These are phyloP conservation scores for Allantophomopsis lycopodina DNA, from an alignment of 2,329 filamentous ascomycete genomes.

Conservation along the genomic window DNA sequence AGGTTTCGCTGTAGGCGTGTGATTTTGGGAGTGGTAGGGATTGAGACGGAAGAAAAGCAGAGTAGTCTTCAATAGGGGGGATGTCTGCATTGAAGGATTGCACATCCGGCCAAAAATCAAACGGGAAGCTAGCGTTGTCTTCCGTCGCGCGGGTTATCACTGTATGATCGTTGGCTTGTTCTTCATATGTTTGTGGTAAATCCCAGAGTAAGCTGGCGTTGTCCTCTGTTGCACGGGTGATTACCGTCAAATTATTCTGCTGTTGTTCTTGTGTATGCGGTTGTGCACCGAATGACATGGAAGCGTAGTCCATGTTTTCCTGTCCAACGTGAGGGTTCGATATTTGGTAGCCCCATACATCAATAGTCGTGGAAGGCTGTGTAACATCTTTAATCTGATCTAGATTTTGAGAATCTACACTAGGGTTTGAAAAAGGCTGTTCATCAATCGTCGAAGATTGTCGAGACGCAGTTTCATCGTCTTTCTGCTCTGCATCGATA, in stretches of 20 bases:
- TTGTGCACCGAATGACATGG: neutral
- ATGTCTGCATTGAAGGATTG: constrained; percentile 14
- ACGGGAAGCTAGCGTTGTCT: constrained; percentile 39
- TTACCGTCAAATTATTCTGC: constrained; percentile 27
- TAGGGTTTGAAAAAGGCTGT: too few relatives aligned
- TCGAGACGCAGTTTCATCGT: constrained; percentile 6
- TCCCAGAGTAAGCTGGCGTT: constrained; percentile 39
- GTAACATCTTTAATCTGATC: neutral
- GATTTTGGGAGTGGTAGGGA: constrained; percentile 32
- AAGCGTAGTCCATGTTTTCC: neutral
- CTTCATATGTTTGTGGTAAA: constrained; percentile 5
- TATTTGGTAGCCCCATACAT: constrained; percentile 1
- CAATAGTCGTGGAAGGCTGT: neutral
- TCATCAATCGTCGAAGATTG: too few relatives aligned
- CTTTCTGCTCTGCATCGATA: constrained; percentile 22
- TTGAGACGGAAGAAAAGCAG: constrained; percentile 13
- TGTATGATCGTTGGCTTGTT: constrained; percentile 21
- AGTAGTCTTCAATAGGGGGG: constrained; percentile 14
- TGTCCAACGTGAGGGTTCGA: neutral
- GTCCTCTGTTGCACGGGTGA: constrained; percentile 33
- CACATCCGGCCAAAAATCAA: constrained; percentile 19
- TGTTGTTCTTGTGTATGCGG: neutral
- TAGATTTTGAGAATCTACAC: neutral
- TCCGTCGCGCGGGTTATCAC: constrained; percentile 34
- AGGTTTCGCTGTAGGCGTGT: constrained; percentile 48